Base-by-base conservation (phyloP, 192 early-diverging fungal genomes). In the Coemansia sp. region DNA sequence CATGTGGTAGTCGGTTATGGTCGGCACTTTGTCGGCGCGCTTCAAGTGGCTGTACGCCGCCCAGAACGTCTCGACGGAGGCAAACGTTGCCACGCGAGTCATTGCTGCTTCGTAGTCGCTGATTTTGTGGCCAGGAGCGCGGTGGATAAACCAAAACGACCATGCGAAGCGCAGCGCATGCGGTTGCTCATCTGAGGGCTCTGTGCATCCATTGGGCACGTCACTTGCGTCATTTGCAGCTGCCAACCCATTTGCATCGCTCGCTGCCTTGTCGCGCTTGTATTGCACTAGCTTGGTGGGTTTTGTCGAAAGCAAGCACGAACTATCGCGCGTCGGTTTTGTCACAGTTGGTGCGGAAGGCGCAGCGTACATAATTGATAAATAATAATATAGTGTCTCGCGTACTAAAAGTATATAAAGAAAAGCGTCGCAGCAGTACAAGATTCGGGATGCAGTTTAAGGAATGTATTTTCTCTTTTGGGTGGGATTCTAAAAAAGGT, bases 111-210 rank as follows among this genome's bases (percentile, higher is more conserved):
- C 92, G 80, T 98, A 98, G 83, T 94, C 88, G 70, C 83, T 65
- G 57, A 94, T 89, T 71, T 93, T 95, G 59, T 89, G 84, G 43
- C 92, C 88, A 2, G 93, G 92, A 29, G 88, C 82, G 29, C 94
- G 89, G 82, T 95, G 93, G 91, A 95, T 95, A 62, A 92, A 95
- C 91, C 91, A 96, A 77, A 94, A 93, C 25, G 92, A 89, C 94
- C 94, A 96, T 8, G 90, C 82, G 62, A 85, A 90, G 41, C 84
- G 88, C 63, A 96, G 81, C 43, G 89, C 86, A 53, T 92, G 91
- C 51, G 25, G 39, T 14, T 63, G 39, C 21, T 63, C 29, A 2
- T 31, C 29, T 21, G 21, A 21, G 29, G 29, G 29, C 29, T 31
- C 29, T 31, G 29, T 31, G 29, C 29, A 7, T 31, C 6, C 6